A percentile compares a stretch with the other conserved stretches of the same genome.
These are phyloP conservation scores for Boletellus deceptivus DNA, from an alignment of 1,284 basidiomycete species.

Conservation along the genomic window DNA sequence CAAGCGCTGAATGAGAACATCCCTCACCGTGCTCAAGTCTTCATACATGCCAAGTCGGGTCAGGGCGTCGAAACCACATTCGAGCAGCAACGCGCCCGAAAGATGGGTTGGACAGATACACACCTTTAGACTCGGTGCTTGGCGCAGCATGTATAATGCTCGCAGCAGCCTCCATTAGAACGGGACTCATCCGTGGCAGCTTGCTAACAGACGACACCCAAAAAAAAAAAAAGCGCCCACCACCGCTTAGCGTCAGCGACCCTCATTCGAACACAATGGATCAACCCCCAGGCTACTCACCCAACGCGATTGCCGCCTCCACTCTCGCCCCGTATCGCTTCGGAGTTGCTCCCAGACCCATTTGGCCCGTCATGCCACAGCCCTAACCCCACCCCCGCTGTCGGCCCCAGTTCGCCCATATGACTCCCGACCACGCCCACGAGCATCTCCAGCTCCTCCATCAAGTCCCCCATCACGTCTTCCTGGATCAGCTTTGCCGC, in stretches of 20 bases:
- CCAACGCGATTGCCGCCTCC: constrained; percentile 1
- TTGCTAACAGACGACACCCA: constrained; percentile 28
- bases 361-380: not conserved
- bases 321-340: not conserved
- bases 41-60: not conserved
- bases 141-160: constrained; percentile 64
- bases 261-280: not conserved
- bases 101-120: not conserved
- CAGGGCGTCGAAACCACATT: not conserved
- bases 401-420: constrained; percentile 45
- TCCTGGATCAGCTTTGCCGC: constrained; percentile 64
- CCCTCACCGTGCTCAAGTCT: constrained; percentile 60
- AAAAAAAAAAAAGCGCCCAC: not conserved
- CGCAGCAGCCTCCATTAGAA: constrained; percentile 60
- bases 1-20: constrained; percentile 53
- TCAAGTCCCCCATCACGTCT: constrained; percentile 56
- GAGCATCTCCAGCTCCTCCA: constrained; percentile 66
- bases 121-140: constrained; percentile 58
- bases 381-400: constrained; percentile 6
- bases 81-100: not conserved
- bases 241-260: constrained; percentile 8
- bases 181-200: constrained; percentile 40
- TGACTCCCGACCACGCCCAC: constrained; percentile 59
- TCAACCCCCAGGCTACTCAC: constrained; percentile 11
- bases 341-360: not conserved